These are phyloP conservation scores for Chlorella variabilis DNA, from an alignment of 163 green algal genomes.

Conservation along the genomic window DNA sequence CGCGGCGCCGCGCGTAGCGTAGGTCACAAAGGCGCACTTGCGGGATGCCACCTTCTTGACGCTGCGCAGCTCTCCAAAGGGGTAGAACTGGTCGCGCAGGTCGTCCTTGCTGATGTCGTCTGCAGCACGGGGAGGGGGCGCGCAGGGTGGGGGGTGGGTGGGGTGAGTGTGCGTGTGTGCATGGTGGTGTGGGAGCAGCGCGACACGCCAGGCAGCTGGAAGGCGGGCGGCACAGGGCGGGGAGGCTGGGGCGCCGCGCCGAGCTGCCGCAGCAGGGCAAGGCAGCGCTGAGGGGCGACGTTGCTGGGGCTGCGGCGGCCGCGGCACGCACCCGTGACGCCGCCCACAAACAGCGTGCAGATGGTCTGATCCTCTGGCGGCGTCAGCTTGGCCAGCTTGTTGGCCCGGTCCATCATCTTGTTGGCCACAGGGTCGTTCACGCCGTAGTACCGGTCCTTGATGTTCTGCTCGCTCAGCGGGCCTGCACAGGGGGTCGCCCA, in stretches of 20 bases:
- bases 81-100: slow-evolving; percentile 89
- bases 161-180: neutral
- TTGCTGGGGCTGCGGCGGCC: too few species aligned
- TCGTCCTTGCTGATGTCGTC: slow-evolving; percentile 85
- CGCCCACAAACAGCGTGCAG: slow-evolving; percentile 86
- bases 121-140: neutral
- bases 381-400: slow-evolving; percentile 72
- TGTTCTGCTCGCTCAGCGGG: slow-evolving; percentile 70
- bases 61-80: slow-evolving; percentile 84
- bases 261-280: neutral
- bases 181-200: too few species aligned
- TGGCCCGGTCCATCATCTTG: slow-evolving; percentile 87
- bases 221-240: too few species aligned
- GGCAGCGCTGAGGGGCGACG: too few species aligned
- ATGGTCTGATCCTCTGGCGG: slow-evolving; percentile 87
- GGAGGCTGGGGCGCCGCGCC: too few species aligned
- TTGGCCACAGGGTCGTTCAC: slow-evolving; percentile 97
- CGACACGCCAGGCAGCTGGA: too few species aligned
- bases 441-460: slow-evolving; percentile 94
- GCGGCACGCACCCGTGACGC: slow-evolving; percentile 55
- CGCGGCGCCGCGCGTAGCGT: slow-evolving; percentile 64
- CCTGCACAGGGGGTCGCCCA: too few species aligned
- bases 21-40: slow-evolving; percentile 95
- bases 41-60: slow-evolving; percentile 73
- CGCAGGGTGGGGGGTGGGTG: neutral